These are phyloP conservation scores for Sarocladium kiliense DNA, from an alignment of 2,329 filamentous ascomycete genomes.

Conservation along the genomic window DNA sequence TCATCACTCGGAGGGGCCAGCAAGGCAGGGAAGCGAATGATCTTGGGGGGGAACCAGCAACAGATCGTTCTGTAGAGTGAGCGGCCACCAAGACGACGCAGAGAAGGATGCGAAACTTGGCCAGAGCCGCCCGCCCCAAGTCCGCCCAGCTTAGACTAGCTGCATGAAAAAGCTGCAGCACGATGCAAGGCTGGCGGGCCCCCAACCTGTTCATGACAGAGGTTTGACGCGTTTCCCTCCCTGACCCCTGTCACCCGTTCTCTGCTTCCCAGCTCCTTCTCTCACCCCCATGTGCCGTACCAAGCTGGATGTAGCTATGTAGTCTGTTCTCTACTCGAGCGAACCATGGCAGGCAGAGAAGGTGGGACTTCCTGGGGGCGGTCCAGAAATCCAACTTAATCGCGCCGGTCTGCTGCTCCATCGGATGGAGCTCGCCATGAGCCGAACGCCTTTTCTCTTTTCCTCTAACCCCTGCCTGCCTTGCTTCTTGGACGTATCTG, in stretches of 20 bases:
- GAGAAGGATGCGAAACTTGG: not conserved
- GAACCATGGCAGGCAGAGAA: not conserved
- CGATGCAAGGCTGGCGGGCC: slow-evolving; percentile 9
- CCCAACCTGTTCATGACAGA: slow-evolving; percentile 5
- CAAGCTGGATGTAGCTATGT: no score
- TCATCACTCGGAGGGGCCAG: not conserved
- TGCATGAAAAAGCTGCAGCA: slow-evolving; percentile 7
- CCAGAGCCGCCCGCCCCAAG: slow-evolving; percentile 2
- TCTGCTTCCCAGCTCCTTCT: not conserved
- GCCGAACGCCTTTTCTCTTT: slow-evolving; percentile 1
- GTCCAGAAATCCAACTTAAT: slow-evolving; percentile 3
- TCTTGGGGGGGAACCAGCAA: not conserved
- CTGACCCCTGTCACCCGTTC: slow-evolving; percentile 1
- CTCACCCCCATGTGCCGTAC: not conserved
- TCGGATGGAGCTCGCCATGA: slow-evolving; percentile 6
- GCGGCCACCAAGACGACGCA: not conserved
- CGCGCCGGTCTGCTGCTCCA: slow-evolving; percentile 5
- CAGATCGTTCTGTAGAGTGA: not conserved
- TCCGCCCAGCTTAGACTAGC: slow-evolving; percentile 1
- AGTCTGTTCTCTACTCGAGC: not conserved
- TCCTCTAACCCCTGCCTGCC: not conserved
- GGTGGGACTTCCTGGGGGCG: slow-evolving; percentile 1
- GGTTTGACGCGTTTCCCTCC: slow-evolving; percentile 6
- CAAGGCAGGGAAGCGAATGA: not conserved
- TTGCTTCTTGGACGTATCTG: not conserved